Evolutionary conservation across 148 eudicot species (phyloP).

Genomic region (Spergularia bocconei): DNA sequence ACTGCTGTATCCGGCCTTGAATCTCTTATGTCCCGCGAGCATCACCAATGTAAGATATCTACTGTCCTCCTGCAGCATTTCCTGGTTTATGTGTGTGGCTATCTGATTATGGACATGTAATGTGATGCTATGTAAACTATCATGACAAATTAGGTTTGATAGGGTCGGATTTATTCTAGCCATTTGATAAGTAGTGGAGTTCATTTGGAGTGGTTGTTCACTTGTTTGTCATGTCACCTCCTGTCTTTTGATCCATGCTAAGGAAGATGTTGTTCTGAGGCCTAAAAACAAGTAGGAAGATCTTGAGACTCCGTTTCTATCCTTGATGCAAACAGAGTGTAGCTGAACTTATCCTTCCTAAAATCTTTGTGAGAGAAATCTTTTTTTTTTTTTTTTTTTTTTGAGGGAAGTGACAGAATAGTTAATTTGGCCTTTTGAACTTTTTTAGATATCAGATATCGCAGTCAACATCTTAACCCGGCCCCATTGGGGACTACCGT

Average conservation of each 20-base stretch:
- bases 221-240: not conserved
- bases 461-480: not conserved
- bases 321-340: not conserved
- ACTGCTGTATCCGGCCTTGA: slow-evolving; percentile 95
- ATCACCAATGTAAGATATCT: slow-evolving; percentile 72
- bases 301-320: not conserved
- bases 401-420: not conserved
- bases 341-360: not conserved
- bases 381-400: too few species aligned
- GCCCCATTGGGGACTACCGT: not conserved
- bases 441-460: not conserved
- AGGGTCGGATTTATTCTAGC: not conserved
- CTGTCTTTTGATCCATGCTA: not conserved
- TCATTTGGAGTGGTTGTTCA: too few species aligned
- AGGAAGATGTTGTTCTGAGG: not conserved
- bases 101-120: not conserved
- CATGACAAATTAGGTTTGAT: not conserved
- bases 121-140: slow-evolving; percentile 7
- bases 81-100: not conserved
- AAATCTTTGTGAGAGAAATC: not conserved
- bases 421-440: not conserved
- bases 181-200: not conserved
- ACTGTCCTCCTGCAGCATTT: not conserved
- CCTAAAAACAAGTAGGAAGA: not conserved
- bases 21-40: slow-evolving; percentile 67